A percentile compares a stretch with the other conserved stretches of the same genome.
Conservation (phyloP, 768 basidiomycete species). For the Amanita brunnescens region DNA sequence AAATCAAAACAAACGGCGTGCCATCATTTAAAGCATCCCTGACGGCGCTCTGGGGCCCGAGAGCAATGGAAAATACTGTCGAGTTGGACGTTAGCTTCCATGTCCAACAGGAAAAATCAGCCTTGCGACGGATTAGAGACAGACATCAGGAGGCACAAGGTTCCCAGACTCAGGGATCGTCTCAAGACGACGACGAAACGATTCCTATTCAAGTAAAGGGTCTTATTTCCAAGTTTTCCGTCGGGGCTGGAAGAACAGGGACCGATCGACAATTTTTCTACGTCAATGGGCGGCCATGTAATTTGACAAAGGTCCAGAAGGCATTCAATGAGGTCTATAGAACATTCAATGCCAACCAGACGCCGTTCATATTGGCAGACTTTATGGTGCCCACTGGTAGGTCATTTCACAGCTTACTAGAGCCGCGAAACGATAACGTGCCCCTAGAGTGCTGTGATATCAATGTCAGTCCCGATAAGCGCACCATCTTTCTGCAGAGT, state of each 20-base stretch:
- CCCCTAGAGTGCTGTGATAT: conserved; percentile 71
- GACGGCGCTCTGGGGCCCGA: conserved; percentile 78
- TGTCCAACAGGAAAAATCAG: conserved; percentile 55
- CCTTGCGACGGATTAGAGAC: conserved; percentile 29
- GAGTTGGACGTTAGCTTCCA: conserved; percentile 64
- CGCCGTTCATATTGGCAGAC: conserved; percentile 78
- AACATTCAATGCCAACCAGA: conserved; percentile 62
- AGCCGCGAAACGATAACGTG: neutral
- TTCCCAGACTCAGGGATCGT: neutral
- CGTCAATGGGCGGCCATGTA: conserved; percentile 87
- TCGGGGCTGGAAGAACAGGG: conserved; percentile 67
- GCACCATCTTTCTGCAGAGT: conserved; percentile 88
- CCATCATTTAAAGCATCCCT: conserved; percentile 55
- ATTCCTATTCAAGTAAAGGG: conserved; percentile 58
- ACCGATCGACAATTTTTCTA: conserved; percentile 90
- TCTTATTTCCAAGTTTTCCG: conserved; percentile 73
- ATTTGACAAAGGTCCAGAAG: conserved; percentile 72
- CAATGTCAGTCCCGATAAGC: conserved; percentile 94
- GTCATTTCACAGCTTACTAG: conserved; percentile 14
- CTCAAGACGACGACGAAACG: conserved; percentile 11
- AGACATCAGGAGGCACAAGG: conserved; percentile 8
- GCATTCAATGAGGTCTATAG: conserved; percentile 91
- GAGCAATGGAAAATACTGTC: conserved; percentile 64
- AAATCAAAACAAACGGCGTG: conserved; percentile 66
- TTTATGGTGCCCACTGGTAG: conserved; percentile 73